Evolutionary conservation across 768 basidiomycete genomes (phyloP), one percentile per base, ranked within the genome.

Genomic region (Hysterangium stoloniferum): DNA sequence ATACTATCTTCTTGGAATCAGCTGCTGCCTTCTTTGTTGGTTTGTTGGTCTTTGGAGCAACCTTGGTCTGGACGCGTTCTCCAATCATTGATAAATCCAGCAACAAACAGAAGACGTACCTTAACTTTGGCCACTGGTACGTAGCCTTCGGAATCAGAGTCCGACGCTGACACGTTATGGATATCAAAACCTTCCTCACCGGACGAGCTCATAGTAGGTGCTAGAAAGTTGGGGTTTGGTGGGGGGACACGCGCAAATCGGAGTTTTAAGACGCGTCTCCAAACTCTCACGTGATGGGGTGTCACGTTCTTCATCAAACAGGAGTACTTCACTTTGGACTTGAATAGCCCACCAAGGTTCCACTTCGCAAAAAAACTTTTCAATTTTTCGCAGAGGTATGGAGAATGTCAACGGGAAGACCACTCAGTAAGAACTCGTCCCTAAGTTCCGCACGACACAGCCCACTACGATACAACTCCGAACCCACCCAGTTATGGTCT

Each of bases 141-240:
- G 61, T 79, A 86, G 59, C 72, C 79, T 0, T 88, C 86, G 13
- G 82, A 85, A 46, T 84, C 86, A 5, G 68, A 71, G 24, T 75
- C 78, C 44, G 80, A 82, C 12, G 32, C 48, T 25, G 27, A 40
- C 22, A 77, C 56, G 57, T 75, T 64, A 54, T 79, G 74, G 43
- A 84, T 57, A 55, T 80, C 77, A 45, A 82, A 87, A 56, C 73
- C 77, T 66, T 89, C 86, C 45, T 65, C 76, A 61, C 83, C 84
- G 9, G 84, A 84, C 48, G 82, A 84, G 66, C 80, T 84, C 86
- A 88, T 87, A 48, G 56, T 32, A 44, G 24, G 6, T 31, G 9
- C 6, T 12, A 20, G 45, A 43, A 7, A 43, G 35, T 29, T 27
- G n/a, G 15, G 35, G 28, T n/a, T 12, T 25, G 28, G 24, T 42